These are phyloP conservation scores for Crithidia sp. DNA, from an alignment of 208 protist species.

Conservation along the genomic window DNA sequence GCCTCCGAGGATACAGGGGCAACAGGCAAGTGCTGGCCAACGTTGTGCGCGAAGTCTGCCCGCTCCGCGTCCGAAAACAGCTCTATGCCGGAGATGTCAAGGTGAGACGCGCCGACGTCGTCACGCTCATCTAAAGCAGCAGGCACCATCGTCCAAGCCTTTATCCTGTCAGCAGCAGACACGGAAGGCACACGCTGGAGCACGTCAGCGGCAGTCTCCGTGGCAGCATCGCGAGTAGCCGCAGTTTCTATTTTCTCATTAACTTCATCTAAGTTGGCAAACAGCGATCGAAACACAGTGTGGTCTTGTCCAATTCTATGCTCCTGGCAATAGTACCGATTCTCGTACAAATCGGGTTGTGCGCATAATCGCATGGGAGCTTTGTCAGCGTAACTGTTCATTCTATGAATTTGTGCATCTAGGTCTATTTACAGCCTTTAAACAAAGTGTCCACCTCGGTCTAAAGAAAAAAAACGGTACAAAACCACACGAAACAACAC, in stretches of 20 bases:
- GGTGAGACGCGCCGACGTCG: not conserved
- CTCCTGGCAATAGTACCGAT: not conserved
- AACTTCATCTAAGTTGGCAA: not conserved
- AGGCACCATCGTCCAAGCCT: slow-evolving; percentile 14
- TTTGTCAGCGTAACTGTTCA: not conserved
- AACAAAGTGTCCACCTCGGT: too few relatives aligned
- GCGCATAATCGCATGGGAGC: not conserved
- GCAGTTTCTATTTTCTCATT: too few relatives aligned
- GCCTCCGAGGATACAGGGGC: too few relatives aligned
- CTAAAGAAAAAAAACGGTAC: not conserved
- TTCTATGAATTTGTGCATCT: not conserved
- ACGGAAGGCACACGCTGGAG: slow-evolving; percentile 6
- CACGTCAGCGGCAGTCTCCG: too few relatives aligned
- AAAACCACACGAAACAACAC: too few relatives aligned
- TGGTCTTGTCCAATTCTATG: not conserved
- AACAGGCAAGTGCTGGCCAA: not conserved
- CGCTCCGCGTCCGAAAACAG: not conserved
- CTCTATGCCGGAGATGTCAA: slow-evolving; percentile 5
- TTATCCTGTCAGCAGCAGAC: slow-evolving; percentile 22
- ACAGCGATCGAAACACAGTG: slow-evolving; percentile 2
- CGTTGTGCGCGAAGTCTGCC: not conserved
- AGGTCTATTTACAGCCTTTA: too few relatives aligned
- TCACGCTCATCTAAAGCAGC: not conserved
- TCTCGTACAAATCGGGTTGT: not conserved
- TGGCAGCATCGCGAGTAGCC: too few relatives aligned